Percentiles rank a stretch among this genome's conserved stretches.
These are phyloP conservation scores for Suhomyces sp. DNA, from an alignment of 805 yeast genomes.

Conservation along the genomic window DNA sequence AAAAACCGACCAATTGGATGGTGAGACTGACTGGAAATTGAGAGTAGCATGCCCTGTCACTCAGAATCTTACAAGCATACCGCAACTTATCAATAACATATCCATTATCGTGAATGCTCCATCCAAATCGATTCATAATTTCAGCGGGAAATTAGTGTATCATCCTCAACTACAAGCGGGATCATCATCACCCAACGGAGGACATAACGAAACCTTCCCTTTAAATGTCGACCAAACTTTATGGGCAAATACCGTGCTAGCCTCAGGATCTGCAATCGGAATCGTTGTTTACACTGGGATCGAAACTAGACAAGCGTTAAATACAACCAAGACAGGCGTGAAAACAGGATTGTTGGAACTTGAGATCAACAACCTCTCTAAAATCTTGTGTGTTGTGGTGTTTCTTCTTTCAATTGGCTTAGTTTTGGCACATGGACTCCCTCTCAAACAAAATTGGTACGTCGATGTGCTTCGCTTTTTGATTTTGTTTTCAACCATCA, in stretches of 20 bases:
- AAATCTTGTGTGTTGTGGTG: slow-evolving; percentile 83
- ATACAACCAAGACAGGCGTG: slow-evolving; percentile 82
- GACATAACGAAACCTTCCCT: slow-evolving; percentile 51
- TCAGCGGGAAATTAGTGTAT: slow-evolving; percentile 68
- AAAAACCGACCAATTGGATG: slow-evolving; percentile 96
- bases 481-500: slow-evolving; percentile 89
- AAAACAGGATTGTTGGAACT: slow-evolving; percentile 87
- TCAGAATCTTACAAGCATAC: slow-evolving; percentile 51
- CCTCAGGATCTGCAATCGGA: slow-evolving; percentile 89
- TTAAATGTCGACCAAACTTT: slow-evolving; percentile 85
- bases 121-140: slow-evolving; percentile 75
- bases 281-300: slow-evolving; percentile 85
- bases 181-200: slow-evolving; percentile 13
- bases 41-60: slow-evolving; percentile 74
- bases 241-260: slow-evolving; percentile 98
- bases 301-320: slow-evolving; percentile 93
- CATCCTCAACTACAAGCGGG: slow-evolving; percentile 32
- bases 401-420: slow-evolving; percentile 71
- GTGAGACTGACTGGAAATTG: slow-evolving; percentile 98
- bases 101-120: slow-evolving; percentile 76
- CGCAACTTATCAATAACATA: slow-evolving; percentile 49
- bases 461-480: slow-evolving; percentile 86
- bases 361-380: slow-evolving; percentile 86
- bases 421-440: slow-evolving; percentile 79
- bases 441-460: slow-evolving; percentile 66